Base-by-base conservation (phyloP, 108 stramenopile species). In the Seminavis robusta region DNA sequence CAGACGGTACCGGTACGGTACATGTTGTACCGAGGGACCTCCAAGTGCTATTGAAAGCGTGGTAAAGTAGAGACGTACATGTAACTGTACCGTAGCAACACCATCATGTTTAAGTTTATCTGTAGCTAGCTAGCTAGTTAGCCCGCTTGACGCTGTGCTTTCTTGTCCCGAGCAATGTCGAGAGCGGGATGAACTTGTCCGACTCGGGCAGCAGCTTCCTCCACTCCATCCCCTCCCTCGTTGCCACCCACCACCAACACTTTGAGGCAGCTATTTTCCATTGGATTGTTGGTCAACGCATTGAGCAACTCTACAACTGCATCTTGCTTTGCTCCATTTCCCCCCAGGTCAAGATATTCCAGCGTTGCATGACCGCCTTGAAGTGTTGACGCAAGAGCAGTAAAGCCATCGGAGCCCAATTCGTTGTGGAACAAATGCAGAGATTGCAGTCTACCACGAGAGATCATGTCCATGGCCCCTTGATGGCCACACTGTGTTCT, bases 191-290 rank as follows among this genome's bases (percentile, higher is more conserved):
- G 74, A 8, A 65, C 45, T 20, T 20, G 24, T 51, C 74, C 44
- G 10, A 83, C 39, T 41, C 62, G 48, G 4, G 59, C 40, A n/a
- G 81, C 36, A 16, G 61, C 64, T 19, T 63, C 56, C 55, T 74
- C 72, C 31, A 81, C 63, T 31, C 56, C 62, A 0, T 52, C 54
- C 32, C 84, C 80, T 47, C 75, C 71, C 37, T 67, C 30, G 37
- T 90, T 90, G 21, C 84, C 88, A 19, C 88, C 88, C 37, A 90
- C 74, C 42, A 83, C 82, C 30, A 89, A 57, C 23, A 76, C 53
- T 17, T 53, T 50, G 17, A 33, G 32, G 20, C 11, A 17, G 23
- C 13, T 26, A 19, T 42, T 42, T 27, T 39, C 36, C 0, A 0
- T 38, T 47, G 53, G 37, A 20, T 33, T 47, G 24, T 44, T 41